Evolutionary conservation across 768 basidiomycete genomes (phyloP).

Genomic region (Auricularia auricula-judae): DNA sequence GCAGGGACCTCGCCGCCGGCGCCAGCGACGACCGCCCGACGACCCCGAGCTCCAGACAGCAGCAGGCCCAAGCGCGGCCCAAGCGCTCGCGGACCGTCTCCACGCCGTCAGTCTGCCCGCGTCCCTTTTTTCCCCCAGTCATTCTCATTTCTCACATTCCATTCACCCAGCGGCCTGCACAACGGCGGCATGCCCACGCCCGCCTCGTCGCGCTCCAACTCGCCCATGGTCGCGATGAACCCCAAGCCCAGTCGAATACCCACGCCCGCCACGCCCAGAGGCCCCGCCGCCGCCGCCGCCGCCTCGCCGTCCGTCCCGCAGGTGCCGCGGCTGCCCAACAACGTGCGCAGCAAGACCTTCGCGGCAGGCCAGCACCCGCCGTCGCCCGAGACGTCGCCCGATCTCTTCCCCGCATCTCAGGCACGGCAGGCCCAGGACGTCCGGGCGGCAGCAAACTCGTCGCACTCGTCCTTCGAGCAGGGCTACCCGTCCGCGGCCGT

Average conservation of each 20-base stretch:
- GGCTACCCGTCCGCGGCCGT: neutral
- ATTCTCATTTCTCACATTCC: neutral
- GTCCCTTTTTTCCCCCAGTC: neutral
- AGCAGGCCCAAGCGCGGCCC: conserved; percentile 6
- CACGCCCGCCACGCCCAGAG: conserved; percentile 6
- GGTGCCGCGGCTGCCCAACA: conserved; percentile 2
- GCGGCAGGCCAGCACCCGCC: conserved; percentile 3
- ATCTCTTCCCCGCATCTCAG: conserved; percentile 2
- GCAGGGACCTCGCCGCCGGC: conserved; percentile 16
- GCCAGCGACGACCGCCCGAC: conserved; percentile 11
- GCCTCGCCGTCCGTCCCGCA: conserved; percentile 5
- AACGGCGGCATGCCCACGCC: conserved; percentile 21
- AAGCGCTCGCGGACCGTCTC: conserved; percentile 36
- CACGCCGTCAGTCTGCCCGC: neutral
- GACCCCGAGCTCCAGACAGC: conserved; percentile 13
- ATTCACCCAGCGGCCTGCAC: neutral
- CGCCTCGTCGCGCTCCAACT: conserved; percentile 30
- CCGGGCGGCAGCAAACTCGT: neutral
- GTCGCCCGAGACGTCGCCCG: conserved; percentile 8
- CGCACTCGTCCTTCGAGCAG: neutral
- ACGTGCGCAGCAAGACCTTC: conserved; percentile 2
- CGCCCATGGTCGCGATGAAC: conserved; percentile 17
- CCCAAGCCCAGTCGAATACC: conserved; percentile 40
- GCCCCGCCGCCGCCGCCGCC: neutral
- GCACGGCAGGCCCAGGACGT: neutral